Conservation (phyloP, 2,329 filamentous ascomycete genomes). For the Penicillium sp. region DNA sequence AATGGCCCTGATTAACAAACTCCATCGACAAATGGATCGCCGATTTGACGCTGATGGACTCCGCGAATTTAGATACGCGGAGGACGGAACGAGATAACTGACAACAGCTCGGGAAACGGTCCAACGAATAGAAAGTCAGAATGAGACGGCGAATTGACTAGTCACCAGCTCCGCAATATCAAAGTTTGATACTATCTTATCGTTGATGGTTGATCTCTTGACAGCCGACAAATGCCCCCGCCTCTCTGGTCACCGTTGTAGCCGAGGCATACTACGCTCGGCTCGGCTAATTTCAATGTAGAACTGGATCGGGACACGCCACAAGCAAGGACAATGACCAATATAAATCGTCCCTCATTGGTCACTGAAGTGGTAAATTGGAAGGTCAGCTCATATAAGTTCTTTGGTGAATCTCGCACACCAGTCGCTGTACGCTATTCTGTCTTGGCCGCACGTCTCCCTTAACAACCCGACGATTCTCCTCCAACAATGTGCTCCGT, state of each 20-base stretch:
- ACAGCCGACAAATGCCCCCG: not conserved
- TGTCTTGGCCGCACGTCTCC: too few species aligned
- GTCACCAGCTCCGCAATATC: not conserved
- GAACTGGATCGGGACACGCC: not conserved
- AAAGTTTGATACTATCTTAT: not conserved
- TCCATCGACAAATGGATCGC: not conserved
- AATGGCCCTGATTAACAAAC: too few species aligned
- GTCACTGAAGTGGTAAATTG: not conserved
- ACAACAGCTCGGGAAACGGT: not conserved
- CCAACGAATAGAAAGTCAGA: constrained; percentile 1
- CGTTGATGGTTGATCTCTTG: not conserved
- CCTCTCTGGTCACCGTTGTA: not conserved
- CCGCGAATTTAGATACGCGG: not conserved
- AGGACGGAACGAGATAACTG: not conserved
- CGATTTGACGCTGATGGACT: not conserved
- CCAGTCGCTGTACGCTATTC: not conserved
- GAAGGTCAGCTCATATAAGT: not conserved
- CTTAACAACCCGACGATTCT: not conserved
- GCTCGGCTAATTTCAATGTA: not conserved
- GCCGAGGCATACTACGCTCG: constrained; percentile 1
- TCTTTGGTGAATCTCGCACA: not conserved
- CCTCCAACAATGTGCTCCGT: constrained; percentile 4
- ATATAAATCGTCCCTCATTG: not conserved
- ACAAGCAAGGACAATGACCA: not conserved
- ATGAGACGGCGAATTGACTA: constrained; percentile 1